Base-by-base conservation (phyloP, 176 grass and related monocot species). In the Poa annua region DNA sequence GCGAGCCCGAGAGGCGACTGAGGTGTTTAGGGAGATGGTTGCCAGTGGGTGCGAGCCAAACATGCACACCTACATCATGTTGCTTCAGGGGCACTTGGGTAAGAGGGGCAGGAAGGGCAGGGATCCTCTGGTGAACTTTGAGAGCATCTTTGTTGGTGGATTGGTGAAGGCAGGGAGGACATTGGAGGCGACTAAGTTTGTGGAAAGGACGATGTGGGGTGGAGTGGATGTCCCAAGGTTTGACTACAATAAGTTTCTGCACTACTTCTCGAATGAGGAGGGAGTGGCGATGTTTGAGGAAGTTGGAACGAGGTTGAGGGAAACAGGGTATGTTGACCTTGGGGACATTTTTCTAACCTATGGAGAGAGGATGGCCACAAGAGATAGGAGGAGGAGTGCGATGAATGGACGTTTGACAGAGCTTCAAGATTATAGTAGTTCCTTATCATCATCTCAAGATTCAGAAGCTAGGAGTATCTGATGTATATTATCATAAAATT, bases 61-160 rank as follows among this genome's bases (percentile, higher is more conserved):
- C 81, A 97, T 94, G 94, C 94, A 97, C 82, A 94, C 92, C 0
- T 94, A 97, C 80, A 94, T 94, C 70, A 97, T 97, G 94, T 67
- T 97, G 61, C 81, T 97, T 83, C 94, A 94, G 78, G 92, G 92
- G 12, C 92, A 97, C 52, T 49, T 90, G 80, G 94, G 91, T 9
- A 97, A 97, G 86, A 94, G 91, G 49, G 89, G 94, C 4, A 83
- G 89, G 32, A 94, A 97, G 84, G 94, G 89, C 41, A 80, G 60
- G 72, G 87, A 97, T 64, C 85, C 83, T 34, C 42, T 89, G 63
- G 88, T 97, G 66, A 97, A 94, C 51, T 97, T 97, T 17, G 91
- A 92, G 73, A 97, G 83, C 87, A 94, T 97, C 19, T 94, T 94
- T 72, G 91, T 94, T 26, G 94, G 94, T 11, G 94, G 94, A 26